Percentiles rank a stretch among this genome's conserved stretches.
These are phyloP conservation scores for Fusarium torulosum DNA, from an alignment of 2,329 filamentous ascomycete species.

Conservation along the genomic window DNA sequence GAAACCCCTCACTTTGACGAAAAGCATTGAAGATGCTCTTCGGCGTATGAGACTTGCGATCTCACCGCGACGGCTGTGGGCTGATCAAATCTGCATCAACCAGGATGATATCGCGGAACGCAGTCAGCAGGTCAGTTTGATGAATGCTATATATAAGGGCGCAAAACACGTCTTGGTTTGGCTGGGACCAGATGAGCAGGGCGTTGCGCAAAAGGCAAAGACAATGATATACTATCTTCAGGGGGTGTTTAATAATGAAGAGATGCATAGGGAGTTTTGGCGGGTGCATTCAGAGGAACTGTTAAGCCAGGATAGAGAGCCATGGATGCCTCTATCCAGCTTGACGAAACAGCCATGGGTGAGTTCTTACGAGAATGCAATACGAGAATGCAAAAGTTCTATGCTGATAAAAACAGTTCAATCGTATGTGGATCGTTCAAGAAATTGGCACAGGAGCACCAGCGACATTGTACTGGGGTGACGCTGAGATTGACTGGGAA, in stretches of 20 bases:
- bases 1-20: slow-evolving; percentile 46
- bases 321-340: slow-evolving; percentile 52
- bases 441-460: slow-evolving; percentile 53
- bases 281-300: slow-evolving; percentile 50
- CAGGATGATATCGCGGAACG: slow-evolving; percentile 54
- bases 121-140: slow-evolving; percentile 54
- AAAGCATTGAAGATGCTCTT: slow-evolving; percentile 51
- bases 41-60: slow-evolving; percentile 46
- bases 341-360: slow-evolving; percentile 53
- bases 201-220: slow-evolving; percentile 48
- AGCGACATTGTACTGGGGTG: slow-evolving; percentile 54
- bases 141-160: slow-evolving; percentile 55
- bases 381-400: no score
- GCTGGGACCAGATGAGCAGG: slow-evolving; percentile 51
- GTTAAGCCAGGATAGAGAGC: slow-evolving; percentile 44
- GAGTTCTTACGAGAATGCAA: slow-evolving; percentile 25
- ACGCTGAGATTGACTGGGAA: slow-evolving; percentile 52
- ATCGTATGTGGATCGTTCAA: slow-evolving; percentile 55
- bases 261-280: slow-evolving; percentile 48
- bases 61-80: slow-evolving; percentile 52
- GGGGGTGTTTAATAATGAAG: slow-evolving; percentile 50
- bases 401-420: slow-evolving; percentile 47
- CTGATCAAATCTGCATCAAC: slow-evolving; percentile 58
- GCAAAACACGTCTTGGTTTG: slow-evolving; percentile 53
- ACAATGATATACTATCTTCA: slow-evolving; percentile 48